Conservation (phyloP, 1,284 basidiomycete species). For the Neotropicomus parvogracilis region DNA sequence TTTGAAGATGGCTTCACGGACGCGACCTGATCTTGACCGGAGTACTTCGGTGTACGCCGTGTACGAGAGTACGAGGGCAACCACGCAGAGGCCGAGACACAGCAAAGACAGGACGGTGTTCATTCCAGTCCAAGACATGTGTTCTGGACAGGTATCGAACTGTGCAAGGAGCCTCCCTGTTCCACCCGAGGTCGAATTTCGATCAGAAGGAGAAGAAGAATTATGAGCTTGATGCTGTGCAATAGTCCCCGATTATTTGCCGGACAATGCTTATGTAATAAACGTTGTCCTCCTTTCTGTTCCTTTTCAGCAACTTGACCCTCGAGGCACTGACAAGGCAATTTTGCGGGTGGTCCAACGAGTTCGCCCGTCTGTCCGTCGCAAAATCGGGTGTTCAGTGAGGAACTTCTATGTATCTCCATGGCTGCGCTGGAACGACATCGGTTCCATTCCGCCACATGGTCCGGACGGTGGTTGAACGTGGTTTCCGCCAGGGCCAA, state of each 20-base stretch:
- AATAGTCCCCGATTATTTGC: neutral
- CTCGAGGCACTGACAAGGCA: neutral
- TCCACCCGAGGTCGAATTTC: neutral
- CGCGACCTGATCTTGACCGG: slow-evolving; percentile 21
- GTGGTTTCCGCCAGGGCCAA: neutral
- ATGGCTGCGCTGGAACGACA: slow-evolving; percentile 12
- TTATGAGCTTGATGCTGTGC: no score
- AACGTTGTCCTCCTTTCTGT: neutral
- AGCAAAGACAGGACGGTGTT: slow-evolving; percentile 13
- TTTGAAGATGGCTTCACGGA: slow-evolving; percentile 22
- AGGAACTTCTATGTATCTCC: neutral
- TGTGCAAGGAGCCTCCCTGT: neutral
- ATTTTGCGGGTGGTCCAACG: slow-evolving; percentile 3
- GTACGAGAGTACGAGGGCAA: slow-evolving; percentile 20
- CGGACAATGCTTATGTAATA: slow-evolving; percentile 10
- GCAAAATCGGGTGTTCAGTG: neutral
- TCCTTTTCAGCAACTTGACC: no score
- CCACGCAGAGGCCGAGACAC: slow-evolving; percentile 18
- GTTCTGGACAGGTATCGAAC: neutral
- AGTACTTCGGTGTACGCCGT: slow-evolving; percentile 23
- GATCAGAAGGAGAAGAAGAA: neutral
- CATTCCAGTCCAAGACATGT: slow-evolving; percentile 15
- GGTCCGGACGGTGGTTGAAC: neutral
- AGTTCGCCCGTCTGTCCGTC: no score
- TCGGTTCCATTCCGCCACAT: slow-evolving; percentile 11